Conservation (phyloP, 2,329 filamentous ascomycete genomes). For the Didymella exigua region DNA sequence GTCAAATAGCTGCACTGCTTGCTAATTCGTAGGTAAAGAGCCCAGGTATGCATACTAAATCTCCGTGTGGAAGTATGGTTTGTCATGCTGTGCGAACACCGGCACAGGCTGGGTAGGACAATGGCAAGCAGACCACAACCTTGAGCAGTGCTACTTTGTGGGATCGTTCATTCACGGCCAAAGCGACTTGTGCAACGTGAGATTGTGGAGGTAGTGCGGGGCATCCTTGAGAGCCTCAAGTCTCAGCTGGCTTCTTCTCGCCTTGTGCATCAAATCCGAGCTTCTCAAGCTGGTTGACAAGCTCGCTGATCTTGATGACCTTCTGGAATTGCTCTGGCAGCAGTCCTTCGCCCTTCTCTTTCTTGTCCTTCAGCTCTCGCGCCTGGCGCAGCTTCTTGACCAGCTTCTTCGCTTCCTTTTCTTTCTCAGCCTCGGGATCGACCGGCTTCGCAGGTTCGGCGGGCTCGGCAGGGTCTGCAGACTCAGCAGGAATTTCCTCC, state of each 20-base stretch:
- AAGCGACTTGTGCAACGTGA: not conserved
- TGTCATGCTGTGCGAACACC: not conserved
- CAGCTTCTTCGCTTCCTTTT: constrained; percentile 90
- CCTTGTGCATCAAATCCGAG: constrained; percentile 84
- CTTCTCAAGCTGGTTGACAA: constrained; percentile 83
- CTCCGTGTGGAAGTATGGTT: not conserved
- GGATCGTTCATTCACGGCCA: not conserved
- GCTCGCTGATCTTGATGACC: constrained; percentile 94
- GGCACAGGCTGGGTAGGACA: not conserved
- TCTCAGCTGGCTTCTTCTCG: constrained; percentile 61
- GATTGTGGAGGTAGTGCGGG: not conserved
- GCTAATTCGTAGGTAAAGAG: not conserved
- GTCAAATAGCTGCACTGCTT: not conserved
- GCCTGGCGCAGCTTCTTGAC: constrained; percentile 96
- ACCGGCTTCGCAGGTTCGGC: constrained; percentile 34
- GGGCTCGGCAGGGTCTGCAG: constrained; percentile 22
- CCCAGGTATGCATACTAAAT: not conserved
- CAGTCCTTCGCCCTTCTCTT: constrained; percentile 80
- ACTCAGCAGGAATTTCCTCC: constrained; percentile 44
- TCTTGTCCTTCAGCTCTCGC: constrained; percentile 86
- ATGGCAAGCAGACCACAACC: not conserved
- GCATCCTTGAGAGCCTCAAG: constrained; percentile 22
- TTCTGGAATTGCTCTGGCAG: constrained; percentile 96
- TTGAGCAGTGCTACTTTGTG: not conserved
- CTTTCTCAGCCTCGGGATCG: constrained; percentile 77